A percentile compares a stretch with the other conserved stretches of the same genome.
phyloP scores from a whole-genome alignment of 2,329 filamentous ascomycete species.

The Aureobasidium sp. region DNA sequence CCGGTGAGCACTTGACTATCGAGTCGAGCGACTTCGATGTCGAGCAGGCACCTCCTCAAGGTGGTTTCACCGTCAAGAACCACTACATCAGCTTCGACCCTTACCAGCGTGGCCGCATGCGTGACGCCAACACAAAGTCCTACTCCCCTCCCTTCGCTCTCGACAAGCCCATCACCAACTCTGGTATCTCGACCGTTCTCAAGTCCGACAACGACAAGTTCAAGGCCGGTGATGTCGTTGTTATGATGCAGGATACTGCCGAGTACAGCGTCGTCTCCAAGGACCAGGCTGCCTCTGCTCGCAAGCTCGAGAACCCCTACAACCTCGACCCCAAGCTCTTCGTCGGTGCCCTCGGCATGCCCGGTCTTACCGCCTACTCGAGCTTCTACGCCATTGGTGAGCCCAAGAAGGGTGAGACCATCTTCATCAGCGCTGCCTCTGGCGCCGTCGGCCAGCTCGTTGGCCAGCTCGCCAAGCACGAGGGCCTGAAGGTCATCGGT shows the following conservation, averaged over 20 bases:
- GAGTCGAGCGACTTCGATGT: slow-evolving; percentile 63
- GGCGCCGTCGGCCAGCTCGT: slow-evolving; percentile 78
- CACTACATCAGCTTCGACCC: slow-evolving; percentile 74
- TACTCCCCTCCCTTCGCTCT: slow-evolving; percentile 57
- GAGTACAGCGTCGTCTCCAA: slow-evolving; percentile 57
- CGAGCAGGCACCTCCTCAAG: slow-evolving; percentile 48
- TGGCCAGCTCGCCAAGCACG: slow-evolving; percentile 73
- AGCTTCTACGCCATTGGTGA: slow-evolving; percentile 67
- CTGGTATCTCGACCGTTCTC: slow-evolving; percentile 57
- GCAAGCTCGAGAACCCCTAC: slow-evolving; percentile 60
- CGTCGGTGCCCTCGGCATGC: slow-evolving; percentile 70
- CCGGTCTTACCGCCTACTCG: slow-evolving; percentile 65
- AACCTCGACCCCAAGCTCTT: slow-evolving; percentile 59
- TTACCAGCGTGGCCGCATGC: slow-evolving; percentile 76
- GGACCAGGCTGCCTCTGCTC: slow-evolving; percentile 34
- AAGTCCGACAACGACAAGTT: slow-evolving; percentile 58
- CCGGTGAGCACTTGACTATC: slow-evolving; percentile 60
- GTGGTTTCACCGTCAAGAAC: slow-evolving; percentile 61
- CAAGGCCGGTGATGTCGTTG: slow-evolving; percentile 58
- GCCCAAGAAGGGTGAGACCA: slow-evolving; percentile 69
- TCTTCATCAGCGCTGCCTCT: slow-evolving; percentile 71
- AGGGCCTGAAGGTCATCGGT: slow-evolving; percentile 71
- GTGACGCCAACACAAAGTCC: slow-evolving; percentile 53
- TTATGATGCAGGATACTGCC: slow-evolving; percentile 28
- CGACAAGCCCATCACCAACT: slow-evolving; percentile 55